A percentile compares a stretch with the other conserved stretches of the same genome.
These are phyloP conservation scores for Fraxinus albicans DNA, from an alignment of 305 asterid species.

Conservation along the genomic window DNA sequence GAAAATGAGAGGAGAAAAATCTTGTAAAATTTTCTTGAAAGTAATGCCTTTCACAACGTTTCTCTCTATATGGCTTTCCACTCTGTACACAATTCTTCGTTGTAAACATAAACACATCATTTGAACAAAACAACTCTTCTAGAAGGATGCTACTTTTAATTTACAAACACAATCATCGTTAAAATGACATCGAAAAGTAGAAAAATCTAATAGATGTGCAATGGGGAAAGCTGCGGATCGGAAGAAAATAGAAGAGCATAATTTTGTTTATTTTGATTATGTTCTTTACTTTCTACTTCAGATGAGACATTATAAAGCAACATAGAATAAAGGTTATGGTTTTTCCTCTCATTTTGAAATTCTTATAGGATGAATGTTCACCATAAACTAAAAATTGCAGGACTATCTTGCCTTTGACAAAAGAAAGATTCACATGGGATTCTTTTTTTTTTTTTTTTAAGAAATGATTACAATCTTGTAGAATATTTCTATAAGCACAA, in stretches of 20 bases:
- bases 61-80: not conserved
- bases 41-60: not conserved
- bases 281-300: not conserved
- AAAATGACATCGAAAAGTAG: conserved; percentile 21
- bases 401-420: conserved; percentile 10
- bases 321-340: conserved; percentile 7
- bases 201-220: not conserved
- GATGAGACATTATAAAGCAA: not conserved
- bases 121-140: not conserved
- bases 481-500: not conserved
- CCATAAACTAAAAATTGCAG: not conserved
- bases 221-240: conserved; percentile 14
- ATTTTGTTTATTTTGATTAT: not conserved
- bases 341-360: conserved; percentile 14
- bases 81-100: not conserved
- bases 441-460: not conserved
- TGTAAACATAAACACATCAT: not conserved
- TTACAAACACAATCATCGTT: not conserved
- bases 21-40: not conserved
- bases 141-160: conserved; percentile 7
- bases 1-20: not conserved
- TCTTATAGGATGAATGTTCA: not conserved
- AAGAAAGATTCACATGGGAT: not conserved
- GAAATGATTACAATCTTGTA: not conserved
- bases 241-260: not conserved